These are phyloP conservation scores for Rhizomucor pusillus DNA, from an alignment of 371 early-diverging fungal species.

Conservation along the genomic window DNA sequence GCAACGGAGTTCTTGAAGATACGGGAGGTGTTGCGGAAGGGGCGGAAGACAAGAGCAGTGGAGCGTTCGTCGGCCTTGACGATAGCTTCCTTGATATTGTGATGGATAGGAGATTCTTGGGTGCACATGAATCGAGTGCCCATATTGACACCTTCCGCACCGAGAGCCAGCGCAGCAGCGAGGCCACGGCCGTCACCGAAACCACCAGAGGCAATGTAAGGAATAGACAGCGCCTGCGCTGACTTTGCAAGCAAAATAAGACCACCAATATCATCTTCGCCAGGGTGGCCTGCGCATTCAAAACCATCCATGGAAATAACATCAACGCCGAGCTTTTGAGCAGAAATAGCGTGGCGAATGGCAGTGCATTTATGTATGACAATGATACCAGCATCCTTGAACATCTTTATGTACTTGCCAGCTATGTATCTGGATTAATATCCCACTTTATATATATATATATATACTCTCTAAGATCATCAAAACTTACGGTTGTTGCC, in stretches of 20 bases:
- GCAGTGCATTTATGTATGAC: slow-evolving; percentile 80
- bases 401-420: slow-evolving; percentile 67
- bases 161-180: slow-evolving; percentile 69
- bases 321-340: slow-evolving; percentile 63
- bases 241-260: slow-evolving; percentile 72
- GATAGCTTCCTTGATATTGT: slow-evolving; percentile 73
- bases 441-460: too few species aligned
- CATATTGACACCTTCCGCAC: slow-evolving; percentile 75
- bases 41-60: slow-evolving; percentile 71
- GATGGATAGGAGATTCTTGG: slow-evolving; percentile 70
- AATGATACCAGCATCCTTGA: slow-evolving; percentile 70
- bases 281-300: slow-evolving; percentile 86
- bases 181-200: slow-evolving; percentile 75
- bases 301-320: slow-evolving; percentile 76
- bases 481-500: slow-evolving; percentile 61
- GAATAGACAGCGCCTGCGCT: slow-evolving; percentile 59
- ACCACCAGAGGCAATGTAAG: slow-evolving; percentile 80
- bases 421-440: slow-evolving; percentile 24
- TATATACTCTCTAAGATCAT: too few species aligned
- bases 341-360: slow-evolving; percentile 70
- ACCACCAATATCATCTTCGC: slow-evolving; percentile 78
- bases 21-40: slow-evolving; percentile 78
- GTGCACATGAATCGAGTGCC: slow-evolving; percentile 87
- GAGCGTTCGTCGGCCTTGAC: slow-evolving; percentile 68
- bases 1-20: slow-evolving; percentile 77